phyloP scores from a whole-genome alignment of 2,329 filamentous ascomycete species.

The Calcarisporium arbuscula region DNA sequence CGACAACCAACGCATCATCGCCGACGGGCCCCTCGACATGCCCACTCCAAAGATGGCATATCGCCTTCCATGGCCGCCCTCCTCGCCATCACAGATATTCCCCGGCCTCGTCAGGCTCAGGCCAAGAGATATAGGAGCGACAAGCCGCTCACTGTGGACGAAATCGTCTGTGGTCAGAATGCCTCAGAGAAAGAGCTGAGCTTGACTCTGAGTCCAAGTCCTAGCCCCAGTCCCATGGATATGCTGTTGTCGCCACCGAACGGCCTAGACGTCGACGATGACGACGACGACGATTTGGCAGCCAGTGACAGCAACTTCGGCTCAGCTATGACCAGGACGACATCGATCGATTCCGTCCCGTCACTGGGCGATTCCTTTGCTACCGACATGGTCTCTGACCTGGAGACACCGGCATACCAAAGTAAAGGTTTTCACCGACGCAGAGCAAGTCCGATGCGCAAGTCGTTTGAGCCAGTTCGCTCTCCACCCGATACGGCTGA shows the following conservation, averaged over 20 bases:
- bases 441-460: constrained; percentile 34
- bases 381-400: constrained; percentile 42
- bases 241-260: constrained; percentile 55
- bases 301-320: constrained; percentile 46
- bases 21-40: constrained; percentile 27
- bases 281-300: constrained; percentile 43
- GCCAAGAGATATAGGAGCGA: constrained; percentile 22
- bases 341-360: constrained; percentile 55
- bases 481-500: constrained; percentile 47
- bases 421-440: constrained; percentile 20
- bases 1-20: constrained; percentile 31
- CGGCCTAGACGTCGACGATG: too few species aligned
- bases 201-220: constrained; percentile 41
- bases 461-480: constrained; percentile 46
- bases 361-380: constrained; percentile 51
- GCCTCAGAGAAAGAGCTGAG: constrained; percentile 54
- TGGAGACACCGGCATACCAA: constrained; percentile 42
- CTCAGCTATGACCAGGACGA: constrained; percentile 45
- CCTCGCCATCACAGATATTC: constrained; percentile 57
- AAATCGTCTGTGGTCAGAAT: constrained; percentile 43
- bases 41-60: constrained; percentile 47
- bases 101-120: constrained; percentile 35
- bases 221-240: constrained; percentile 49
- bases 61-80: constrained; percentile 55
- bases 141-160: constrained; percentile 44